Evolutionary conservation across 768 basidiomycete genomes (phyloP).

Genomic region (Hygrophoropsis aurantiaca): DNA sequence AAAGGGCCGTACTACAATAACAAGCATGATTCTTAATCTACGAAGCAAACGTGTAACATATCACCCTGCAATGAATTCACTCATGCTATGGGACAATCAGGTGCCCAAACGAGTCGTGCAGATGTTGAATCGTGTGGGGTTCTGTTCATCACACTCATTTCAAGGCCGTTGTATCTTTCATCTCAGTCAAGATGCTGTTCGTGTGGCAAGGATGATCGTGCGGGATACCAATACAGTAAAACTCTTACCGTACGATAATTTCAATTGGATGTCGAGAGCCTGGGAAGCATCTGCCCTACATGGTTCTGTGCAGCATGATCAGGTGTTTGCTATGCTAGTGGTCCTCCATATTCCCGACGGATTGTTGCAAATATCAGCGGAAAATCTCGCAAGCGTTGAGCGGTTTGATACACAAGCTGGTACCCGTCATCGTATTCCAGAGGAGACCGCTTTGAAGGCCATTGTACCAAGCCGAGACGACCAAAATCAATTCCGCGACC

Average conservation of each 20-base stretch:
- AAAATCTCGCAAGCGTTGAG: not conserved
- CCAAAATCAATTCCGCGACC: too few relatives aligned
- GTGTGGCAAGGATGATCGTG: not conserved
- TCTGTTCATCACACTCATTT: not conserved
- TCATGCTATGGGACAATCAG: not conserved
- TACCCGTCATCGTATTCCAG: not conserved
- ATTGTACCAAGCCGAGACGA: too few relatives aligned
- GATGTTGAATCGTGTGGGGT: not conserved
- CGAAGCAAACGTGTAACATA: not conserved
- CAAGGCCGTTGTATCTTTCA: not conserved
- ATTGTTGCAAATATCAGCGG: not conserved
- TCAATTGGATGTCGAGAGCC: not conserved
- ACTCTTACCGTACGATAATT: not conserved
- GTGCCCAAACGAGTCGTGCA: not conserved
- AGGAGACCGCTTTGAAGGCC: too few relatives aligned
- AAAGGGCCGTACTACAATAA: not conserved
- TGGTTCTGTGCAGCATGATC: not conserved
- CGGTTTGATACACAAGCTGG: not conserved
- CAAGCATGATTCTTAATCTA: not conserved
- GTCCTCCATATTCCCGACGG: not conserved
- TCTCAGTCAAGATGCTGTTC: not conserved
- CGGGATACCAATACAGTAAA: not conserved
- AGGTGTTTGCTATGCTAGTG: not conserved
- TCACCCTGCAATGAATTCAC: not conserved
- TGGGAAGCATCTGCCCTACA: not conserved